Percentiles rank a stretch among this genome's conserved stretches.
Evolutionary conservation across 1,284 basidiomycete species (phyloP).

Genomic region (Volvariella volvacea): DNA sequence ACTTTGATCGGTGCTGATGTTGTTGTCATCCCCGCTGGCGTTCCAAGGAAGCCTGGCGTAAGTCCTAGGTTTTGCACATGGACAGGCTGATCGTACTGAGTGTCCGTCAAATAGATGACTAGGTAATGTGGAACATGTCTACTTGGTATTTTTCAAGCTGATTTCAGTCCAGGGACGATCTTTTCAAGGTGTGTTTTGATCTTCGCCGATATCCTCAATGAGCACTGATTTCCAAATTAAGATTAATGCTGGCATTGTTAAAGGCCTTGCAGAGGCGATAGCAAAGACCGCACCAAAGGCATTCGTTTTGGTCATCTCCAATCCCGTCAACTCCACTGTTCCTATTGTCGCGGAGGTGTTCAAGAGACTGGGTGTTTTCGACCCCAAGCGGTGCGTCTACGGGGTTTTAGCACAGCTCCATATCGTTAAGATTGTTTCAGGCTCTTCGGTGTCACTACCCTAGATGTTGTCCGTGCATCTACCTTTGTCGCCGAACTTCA

Average conservation of each 20-base stretch:
- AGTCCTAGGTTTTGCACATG: slow-evolving; percentile 22
- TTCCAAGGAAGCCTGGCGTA: slow-evolving; percentile 93
- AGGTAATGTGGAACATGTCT: slow-evolving; percentile 48
- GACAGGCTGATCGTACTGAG: slow-evolving; percentile 4
- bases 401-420: slow-evolving; percentile 1
- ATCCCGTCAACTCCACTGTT: slow-evolving; percentile 96
- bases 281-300: slow-evolving; percentile 87
- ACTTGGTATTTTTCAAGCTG: no score
- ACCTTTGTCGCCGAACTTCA: slow-evolving; percentile 88
- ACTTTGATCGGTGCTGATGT: slow-evolving; percentile 82
- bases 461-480: slow-evolving; percentile 96
- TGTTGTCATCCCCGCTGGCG: slow-evolving; percentile 95
- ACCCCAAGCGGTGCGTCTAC: slow-evolving; percentile 73
- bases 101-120: slow-evolving; percentile 51
- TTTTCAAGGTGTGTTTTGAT: slow-evolving; percentile 69
- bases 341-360: slow-evolving; percentile 94
- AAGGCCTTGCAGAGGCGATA: slow-evolving; percentile 86
- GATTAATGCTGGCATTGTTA: slow-evolving; percentile 98
- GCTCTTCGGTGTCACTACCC: slow-evolving; percentile 95
- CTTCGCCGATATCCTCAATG: slow-evolving; percentile 1
- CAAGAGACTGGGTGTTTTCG: slow-evolving; percentile 88
- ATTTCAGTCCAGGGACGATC: slow-evolving; percentile 59
- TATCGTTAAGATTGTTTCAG: slow-evolving; percentile 38
- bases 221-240: slow-evolving; percentile 24
- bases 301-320: slow-evolving; percentile 92